Percentiles rank a stretch among this genome's conserved stretches.
Conservation (phyloP, 2,329 filamentous ascomycete species). For the Microthyrium microscopicum region DNA sequence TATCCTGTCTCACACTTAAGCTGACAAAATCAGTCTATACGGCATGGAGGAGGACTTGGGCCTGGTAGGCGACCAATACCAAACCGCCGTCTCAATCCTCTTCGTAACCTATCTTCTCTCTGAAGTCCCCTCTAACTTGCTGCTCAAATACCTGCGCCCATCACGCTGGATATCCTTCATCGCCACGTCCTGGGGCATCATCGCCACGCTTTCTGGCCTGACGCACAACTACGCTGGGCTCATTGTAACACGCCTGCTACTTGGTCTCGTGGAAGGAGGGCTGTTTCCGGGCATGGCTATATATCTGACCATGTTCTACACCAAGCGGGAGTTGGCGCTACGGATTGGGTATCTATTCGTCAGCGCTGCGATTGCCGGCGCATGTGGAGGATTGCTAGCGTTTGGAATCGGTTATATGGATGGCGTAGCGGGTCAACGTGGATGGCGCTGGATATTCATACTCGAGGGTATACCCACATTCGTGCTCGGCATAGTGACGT, state of each 20-base stretch:
- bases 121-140: constrained; percentile 27
- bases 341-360: constrained; percentile 54
- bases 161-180: constrained; percentile 43
- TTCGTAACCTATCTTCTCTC: constrained; percentile 29
- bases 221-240: constrained; percentile 47
- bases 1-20: background rate
- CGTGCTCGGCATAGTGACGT: constrained; percentile 36
- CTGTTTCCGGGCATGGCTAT: constrained; percentile 42
- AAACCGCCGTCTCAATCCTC: constrained; percentile 32
- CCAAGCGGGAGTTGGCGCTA: constrained; percentile 52
- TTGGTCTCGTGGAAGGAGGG: constrained; percentile 53
- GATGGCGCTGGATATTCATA: constrained; percentile 59
- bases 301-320: constrained; percentile 64
- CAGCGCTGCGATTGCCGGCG: constrained; percentile 52
- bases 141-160: constrained; percentile 28
- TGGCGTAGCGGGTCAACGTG: constrained; percentile 43
- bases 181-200: constrained; percentile 39
- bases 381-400: constrained; percentile 54
- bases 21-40: constrained; percentile 29
- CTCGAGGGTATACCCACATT: constrained; percentile 36
- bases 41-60: constrained; percentile 45
- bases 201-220: constrained; percentile 51
- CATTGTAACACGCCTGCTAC: constrained; percentile 50
- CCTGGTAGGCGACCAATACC: constrained; percentile 48
- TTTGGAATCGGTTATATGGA: constrained; percentile 61